Base-by-base conservation (phyloP, 768 basidiomycete genomes). In the Boletus edulis region DNA sequence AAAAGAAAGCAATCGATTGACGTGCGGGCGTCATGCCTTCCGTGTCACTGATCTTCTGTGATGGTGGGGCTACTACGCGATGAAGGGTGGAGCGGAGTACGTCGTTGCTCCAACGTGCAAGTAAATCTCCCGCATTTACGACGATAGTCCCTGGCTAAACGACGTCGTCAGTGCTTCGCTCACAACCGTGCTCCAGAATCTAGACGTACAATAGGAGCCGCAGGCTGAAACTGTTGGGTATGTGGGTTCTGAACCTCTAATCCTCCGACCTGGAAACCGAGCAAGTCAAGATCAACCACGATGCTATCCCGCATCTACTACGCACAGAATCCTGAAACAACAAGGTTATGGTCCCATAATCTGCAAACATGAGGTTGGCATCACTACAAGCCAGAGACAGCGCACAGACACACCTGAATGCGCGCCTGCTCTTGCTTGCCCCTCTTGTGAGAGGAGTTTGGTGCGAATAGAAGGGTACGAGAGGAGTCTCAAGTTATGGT, bases 1-100 rank as follows among this genome's bases (percentile, higher is more conserved):
- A 91, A 73, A 94, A 94, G 76, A 89, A 94, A 9, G 88, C 91
- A 49, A 93, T 86, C 10, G 88, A 90, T 65, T 91, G 89, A 27
- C 91, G 80, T 10, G 74, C 70, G 1, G 89, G 85, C 1, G 83
- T 86, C 54, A 84, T 70, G n/a, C 68, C 73, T 58, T 85, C 82
- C 7, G 72, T 74, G 9, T 77, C 74, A 59, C 67, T 79, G 52
- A 81, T 66, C 59, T 76, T 75, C 62, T 74, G 71, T 13, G 77
- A 77, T 1, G 82, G 74, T 20, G 91, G 89, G 5, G 86, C 85
- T 8, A 92, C 91, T 20, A 94, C 91, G 15, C 87, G 83, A 69
- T 92, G 91, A 17, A 91, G 78, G 3, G 91, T 92, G 41, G 89
- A 90, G 20, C 85, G 82, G 43, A 93, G 73, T 20, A 84, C 76